Conservation (phyloP, 805 yeast species). For the Lipomyces yamanashiensis region DNA sequence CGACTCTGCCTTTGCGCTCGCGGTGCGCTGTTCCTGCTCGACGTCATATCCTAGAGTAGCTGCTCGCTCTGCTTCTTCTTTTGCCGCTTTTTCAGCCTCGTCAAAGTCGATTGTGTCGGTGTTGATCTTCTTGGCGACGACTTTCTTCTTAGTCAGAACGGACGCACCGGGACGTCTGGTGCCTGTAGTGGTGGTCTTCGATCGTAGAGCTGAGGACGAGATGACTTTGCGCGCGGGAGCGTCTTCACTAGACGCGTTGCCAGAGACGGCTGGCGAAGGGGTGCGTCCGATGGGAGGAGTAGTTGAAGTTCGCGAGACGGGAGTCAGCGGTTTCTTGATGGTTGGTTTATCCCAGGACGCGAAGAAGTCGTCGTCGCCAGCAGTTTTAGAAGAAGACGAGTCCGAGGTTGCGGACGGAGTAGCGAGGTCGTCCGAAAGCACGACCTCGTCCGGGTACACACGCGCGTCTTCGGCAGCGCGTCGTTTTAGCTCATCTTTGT, state of each 20-base stretch:
- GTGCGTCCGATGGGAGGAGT: conserved; percentile 39
- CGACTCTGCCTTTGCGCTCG: conserved; percentile 12
- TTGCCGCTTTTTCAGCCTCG: conserved; percentile 76
- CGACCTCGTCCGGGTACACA: conserved; percentile 70
- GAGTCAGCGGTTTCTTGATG: conserved; percentile 44
- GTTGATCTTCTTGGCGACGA: conserved; percentile 45
- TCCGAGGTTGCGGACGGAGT: conserved; percentile 13
- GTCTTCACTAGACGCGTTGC: conserved; percentile 9
- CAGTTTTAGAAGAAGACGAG: conserved; percentile 32
- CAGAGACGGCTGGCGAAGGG: conserved; percentile 39
- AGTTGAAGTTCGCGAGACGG: conserved; percentile 49
- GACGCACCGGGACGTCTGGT: conserved; percentile 35
- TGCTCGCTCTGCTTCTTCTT: conserved; percentile 74
- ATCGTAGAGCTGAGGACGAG: conserved; percentile 50
- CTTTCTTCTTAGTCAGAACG: conserved; percentile 44
- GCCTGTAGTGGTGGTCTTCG: conserved; percentile 30
- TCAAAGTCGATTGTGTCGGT: conserved; percentile 63
- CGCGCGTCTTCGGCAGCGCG: conserved; percentile 66
- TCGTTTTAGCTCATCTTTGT: conserved; percentile 76
- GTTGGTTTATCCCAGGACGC: conserved; percentile 88
- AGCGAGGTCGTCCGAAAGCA: conserved; percentile 52
- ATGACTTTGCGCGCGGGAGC: conserved; percentile 48
- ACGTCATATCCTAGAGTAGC: conserved; percentile 53
- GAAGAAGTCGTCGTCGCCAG: conserved; percentile 80
- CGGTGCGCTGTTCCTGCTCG: conserved; percentile 27